Conservation (phyloP, 345 rosid species). For the Anacardium occidentale region DNA sequence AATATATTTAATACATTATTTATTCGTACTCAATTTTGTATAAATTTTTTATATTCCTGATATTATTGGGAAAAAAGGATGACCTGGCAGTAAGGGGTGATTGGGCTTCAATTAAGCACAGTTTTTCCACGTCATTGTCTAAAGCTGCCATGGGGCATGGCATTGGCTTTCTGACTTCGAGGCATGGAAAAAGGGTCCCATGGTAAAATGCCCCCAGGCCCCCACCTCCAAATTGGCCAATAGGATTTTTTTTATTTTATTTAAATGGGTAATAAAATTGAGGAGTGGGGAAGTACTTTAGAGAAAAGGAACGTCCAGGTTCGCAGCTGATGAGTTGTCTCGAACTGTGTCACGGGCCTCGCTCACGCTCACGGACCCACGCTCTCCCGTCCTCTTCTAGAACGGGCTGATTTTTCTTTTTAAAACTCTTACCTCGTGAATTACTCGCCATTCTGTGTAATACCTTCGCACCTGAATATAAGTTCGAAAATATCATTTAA, state of each 20-base stretch:
- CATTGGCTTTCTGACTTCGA: slow-evolving; percentile 1
- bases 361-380: slow-evolving; percentile 24
- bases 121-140: slow-evolving; percentile 24
- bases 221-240: slow-evolving; percentile 1
- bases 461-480: too few species aligned
- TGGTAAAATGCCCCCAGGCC: too few species aligned
- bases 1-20: too few species aligned
- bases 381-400: slow-evolving; percentile 19
- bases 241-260: background rate
- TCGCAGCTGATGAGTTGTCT: slow-evolving; percentile 38
- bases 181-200: background rate
- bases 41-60: too few species aligned
- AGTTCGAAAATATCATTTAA: too few species aligned
- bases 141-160: slow-evolving; percentile 33
- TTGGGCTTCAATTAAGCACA: background rate
- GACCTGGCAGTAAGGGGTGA: background rate
- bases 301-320: slow-evolving; percentile 27
- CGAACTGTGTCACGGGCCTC: slow-evolving; percentile 30
- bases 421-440: too few species aligned
- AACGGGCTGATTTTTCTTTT: slow-evolving; percentile 15
- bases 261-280: background rate
- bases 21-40: too few species aligned
- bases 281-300: background rate
- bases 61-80: background rate
- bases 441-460: too few species aligned